phyloP scores from a whole-genome alignment of 495 filamentous ascomycete species.

The Neurospora sp. region DNA sequence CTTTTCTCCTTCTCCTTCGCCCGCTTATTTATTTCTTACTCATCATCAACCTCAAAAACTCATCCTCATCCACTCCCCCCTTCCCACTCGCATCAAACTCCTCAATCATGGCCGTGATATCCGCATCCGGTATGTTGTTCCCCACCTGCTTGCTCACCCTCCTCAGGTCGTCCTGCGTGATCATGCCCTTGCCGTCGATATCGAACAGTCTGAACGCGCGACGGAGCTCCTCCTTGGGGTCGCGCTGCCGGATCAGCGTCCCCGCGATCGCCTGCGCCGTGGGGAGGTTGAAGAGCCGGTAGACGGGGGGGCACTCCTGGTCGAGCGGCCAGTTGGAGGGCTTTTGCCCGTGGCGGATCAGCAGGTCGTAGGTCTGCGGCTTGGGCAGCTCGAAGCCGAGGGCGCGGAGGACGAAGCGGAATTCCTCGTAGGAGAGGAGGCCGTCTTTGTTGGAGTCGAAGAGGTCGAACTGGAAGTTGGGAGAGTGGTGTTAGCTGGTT shows the following conservation, averaged over 20 bases:
- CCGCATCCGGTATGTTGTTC: conserved; percentile 84
- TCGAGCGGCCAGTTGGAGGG: conserved; percentile 25
- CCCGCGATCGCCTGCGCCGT: conserved; percentile 71
- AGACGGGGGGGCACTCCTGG: conserved; percentile 27
- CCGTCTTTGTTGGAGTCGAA: conserved; percentile 96
- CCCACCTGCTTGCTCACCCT: conserved; percentile 85
- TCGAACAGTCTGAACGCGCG: conserved; percentile 88
- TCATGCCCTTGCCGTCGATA: conserved; percentile 63
- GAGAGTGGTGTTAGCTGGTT: not conserved
- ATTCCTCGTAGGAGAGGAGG: conserved; percentile 92
- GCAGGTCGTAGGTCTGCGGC: conserved; percentile 25
- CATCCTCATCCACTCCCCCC: conserved; percentile 78
- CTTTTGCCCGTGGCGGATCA: conserved; percentile 25
- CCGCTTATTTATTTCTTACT: conserved; percentile 15
- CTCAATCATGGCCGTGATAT: conserved; percentile 91
- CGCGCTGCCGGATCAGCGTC: conserved; percentile 63
- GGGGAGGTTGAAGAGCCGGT: conserved; percentile 24
- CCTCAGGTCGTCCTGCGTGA: conserved; percentile 75
- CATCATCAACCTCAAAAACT: conserved; percentile 57
- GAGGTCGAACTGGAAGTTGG: conserved; percentile 62
- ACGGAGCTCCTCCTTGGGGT: conserved; percentile 85
- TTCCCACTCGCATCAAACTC: conserved; percentile 96
- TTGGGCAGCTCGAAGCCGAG: conserved; percentile 66
- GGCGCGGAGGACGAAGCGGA: conserved; percentile 94
- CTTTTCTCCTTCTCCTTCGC: not conserved